Base-by-base conservation (phyloP, 768 basidiomycete genomes). In the Trametes cingulata region DNA sequence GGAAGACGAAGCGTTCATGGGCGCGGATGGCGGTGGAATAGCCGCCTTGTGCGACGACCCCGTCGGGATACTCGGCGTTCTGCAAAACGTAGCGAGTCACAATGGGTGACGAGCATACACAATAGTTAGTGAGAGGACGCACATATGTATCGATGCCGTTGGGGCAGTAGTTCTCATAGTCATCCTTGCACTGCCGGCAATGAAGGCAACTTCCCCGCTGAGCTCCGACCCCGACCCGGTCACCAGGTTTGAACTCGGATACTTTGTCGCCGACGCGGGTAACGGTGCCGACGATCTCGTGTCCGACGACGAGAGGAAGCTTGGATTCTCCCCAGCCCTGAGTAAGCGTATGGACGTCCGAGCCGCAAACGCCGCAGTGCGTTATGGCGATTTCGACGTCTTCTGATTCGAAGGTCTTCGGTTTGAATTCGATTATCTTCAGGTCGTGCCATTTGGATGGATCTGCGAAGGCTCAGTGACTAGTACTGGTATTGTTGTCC, bases 151-250 rank as follows among this genome's bases (percentile, higher is more conserved):
- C 77, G 69, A 22, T 69, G 60, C 36, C 80, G 15, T 82, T 66
- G 6, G 72, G 72, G 66, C 85, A 88, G 65, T 88, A 85, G 53
- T 85, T 78, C 73, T 85, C 85, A 58, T 80, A 78, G 59, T 79
- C 76, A 9, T 72, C 65, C 33, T 79, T 80, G 75, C 85, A 86
- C 27, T 71, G 69, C 7, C 75, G 62, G 66, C 83, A 85, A 9
- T 73, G 48, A 52, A 78, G 68, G 74, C 85, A 87, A 15, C 80
- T 78, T 51, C 78, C 77, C 25, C 82, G 81, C 60, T 84, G 83
- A n/a, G 71, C 74, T 9, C 78, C 77, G 6, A 80, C 77, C 35
- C 85, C 86, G 60, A 78, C 85, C 9, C 80, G 70, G 67, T 86
- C 82, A 22, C 85, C 85, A 9, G 79, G 75, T 43, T 64, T 62